Base-by-base conservation (phyloP, 352 stramenopile genomes). In the Globisporangium lucens region DNA sequence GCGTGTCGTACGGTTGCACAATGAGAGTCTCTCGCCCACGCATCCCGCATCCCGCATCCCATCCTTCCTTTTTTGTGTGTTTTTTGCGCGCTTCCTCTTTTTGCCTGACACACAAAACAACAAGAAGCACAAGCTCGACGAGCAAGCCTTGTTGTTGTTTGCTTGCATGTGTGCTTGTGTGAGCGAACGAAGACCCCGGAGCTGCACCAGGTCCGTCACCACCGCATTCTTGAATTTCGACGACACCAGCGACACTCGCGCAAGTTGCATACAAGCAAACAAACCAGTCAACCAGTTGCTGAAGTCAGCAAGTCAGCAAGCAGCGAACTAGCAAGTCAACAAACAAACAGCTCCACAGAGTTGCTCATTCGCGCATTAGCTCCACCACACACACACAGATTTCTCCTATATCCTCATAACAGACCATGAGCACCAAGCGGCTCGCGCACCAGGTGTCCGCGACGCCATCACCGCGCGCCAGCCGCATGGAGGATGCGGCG, bases 391-490 rank as follows among this genome's bases (percentile, higher is more conserved):
- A 60, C 47, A 49, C 41, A 58, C 52, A 58, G 12, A 24, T 29
- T 20, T 30, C 15, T 49, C 55, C 15, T 49, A n/a, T n/a, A 49
- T 43, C 36, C 36, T 10, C 8, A 46, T 4, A 46, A 49, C 41
- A 49, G n/a, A 56, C 33, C 24, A 70, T 58, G 47, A 70, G 65
- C 57, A 61, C 65, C 22, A 70, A 70, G 65, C 65, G 65, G 20
- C 33, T 62, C 24, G 65, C 58, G 5, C 65, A 70, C 65, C 65
- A 70, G 58, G 65, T 70, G 15, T 70, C 65, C 35, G 58, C 65
- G 22, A 70, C 65, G 27, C 65, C 65, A n/a, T 70, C 65, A 20
- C 65, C 65, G 47, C 65, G 30, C 57, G 27, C 41, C 46, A 70
- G 57, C 49, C 35, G 15, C 24, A 38, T 70, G 47, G 65, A 61